Evolutionary conservation across 169 alveolate species (phyloP).

Genomic region (Babesia ovis): DNA sequence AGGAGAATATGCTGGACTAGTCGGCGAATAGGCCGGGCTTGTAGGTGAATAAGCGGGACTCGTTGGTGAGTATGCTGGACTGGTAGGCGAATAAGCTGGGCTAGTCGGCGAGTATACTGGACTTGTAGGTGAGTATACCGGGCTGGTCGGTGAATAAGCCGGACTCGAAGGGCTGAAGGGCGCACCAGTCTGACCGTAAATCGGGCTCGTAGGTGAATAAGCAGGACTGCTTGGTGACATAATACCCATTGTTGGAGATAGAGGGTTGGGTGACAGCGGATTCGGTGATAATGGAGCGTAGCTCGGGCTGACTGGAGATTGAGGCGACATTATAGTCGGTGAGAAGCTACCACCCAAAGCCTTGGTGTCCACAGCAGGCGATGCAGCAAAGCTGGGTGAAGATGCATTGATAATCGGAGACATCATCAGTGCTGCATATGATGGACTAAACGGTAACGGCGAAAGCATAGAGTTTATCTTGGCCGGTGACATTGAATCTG

Average conservation of each 20-base stretch:
- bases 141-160: slow-evolving; percentile 69
- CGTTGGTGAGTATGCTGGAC: slow-evolving; percentile 90
- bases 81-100: slow-evolving; percentile 85
- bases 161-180: slow-evolving; percentile 81
- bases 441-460: slow-evolving; percentile 77
- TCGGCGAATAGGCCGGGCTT: slow-evolving; percentile 81
- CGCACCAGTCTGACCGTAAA: slow-evolving; percentile 72
- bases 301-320: slow-evolving; percentile 82
- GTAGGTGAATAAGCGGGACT: slow-evolving; percentile 82
- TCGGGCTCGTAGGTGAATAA: slow-evolving; percentile 72
- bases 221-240: slow-evolving; percentile 72
- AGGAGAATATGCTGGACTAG: slow-evolving; percentile 87
- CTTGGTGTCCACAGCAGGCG: slow-evolving; percentile 70
- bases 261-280: slow-evolving; percentile 64
- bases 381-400: slow-evolving; percentile 61
- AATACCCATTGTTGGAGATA: slow-evolving; percentile 67
- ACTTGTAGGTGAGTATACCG: slow-evolving; percentile 70
- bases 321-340: slow-evolving; percentile 85
- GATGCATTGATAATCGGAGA: slow-evolving; percentile 68
- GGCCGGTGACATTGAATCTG: slow-evolving; percentile 75
- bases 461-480: slow-evolving; percentile 76
- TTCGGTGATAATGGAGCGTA: slow-evolving; percentile 67
- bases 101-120: slow-evolving; percentile 78
- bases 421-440: slow-evolving; percentile 78
- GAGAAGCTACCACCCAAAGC: slow-evolving; percentile 89